Evolutionary conservation across 2,329 filamentous ascomycete species (phyloP), one percentile per base, ranked within the genome.

Genomic region (Amylocarpus encephaloides): DNA sequence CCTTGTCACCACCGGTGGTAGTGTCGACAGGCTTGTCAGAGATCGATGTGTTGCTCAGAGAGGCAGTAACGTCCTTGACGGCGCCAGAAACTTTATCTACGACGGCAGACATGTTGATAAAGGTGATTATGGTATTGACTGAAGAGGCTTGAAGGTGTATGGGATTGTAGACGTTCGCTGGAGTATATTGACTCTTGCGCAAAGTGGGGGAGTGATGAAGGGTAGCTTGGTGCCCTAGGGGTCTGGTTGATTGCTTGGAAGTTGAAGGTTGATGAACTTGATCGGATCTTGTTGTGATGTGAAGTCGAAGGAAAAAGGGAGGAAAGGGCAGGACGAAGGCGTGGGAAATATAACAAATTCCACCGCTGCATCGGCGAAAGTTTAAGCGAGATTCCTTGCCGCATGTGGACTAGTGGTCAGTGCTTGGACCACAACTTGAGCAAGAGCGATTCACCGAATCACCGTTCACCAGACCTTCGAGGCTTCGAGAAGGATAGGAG

Each of bases 211-310:
- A 73, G 71, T 73, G 72, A 71, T 73, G 70, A 76, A 90, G 86
- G 86, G 86, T 90, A 87, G 86, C 86, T 90, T 80, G 73, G 86
- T 88, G 86, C 86, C 86, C 86, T 90, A 90, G 86, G 75, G 69
- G 55, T 57, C 59, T 60, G 56, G 60, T 66, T 66, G 66, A 38
- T 45, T 53, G 50, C 44, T 59, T 63, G 60, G 57, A 59, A 53
- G 55, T 49, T 56, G 49, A 43, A 48, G 48, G 51, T 61, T 56
- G 59, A 59, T 59, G 55, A 60, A 61, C 55, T 63, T 58, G 61
- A 60, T 62, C 63, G 57, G 54, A 58, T 62, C 55, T 60, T 59
- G 59, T 57, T 59, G 56, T 50, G 52, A 52, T 53, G 46, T 54
- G 56, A 49, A 47, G 45, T 43, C 39, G 47, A 46, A 41, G 45